Evolutionary conservation across 768 basidiomycete genomes (phyloP).

Genomic region (Hygrophorus pudorinus): DNA sequence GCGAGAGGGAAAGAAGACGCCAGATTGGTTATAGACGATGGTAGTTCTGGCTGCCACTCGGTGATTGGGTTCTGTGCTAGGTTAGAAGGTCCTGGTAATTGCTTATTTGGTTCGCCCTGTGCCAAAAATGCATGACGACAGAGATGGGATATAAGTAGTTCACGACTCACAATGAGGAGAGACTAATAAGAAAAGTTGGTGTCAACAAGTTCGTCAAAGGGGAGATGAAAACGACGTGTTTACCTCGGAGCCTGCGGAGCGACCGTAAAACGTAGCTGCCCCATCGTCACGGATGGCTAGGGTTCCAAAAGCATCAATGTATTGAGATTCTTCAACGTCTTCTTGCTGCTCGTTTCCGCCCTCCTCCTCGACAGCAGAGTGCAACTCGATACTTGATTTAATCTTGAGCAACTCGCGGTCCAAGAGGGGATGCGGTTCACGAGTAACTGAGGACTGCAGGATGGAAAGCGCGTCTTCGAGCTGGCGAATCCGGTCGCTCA

Average conservation of each 20-base stretch:
- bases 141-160: background rate
- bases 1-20: slow-evolving; percentile 37
- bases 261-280: slow-evolving; percentile 60
- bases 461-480: slow-evolving; percentile 60
- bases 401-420: slow-evolving; percentile 49
- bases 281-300: slow-evolving; percentile 62
- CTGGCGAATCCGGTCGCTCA: slow-evolving; percentile 63
- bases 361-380: slow-evolving; percentile 43
- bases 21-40: slow-evolving; percentile 12
- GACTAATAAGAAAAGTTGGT: slow-evolving; percentile 25
- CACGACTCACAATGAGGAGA: slow-evolving; percentile 40
- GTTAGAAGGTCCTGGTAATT: background rate
- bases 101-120: slow-evolving; percentile 26
- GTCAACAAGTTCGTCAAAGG: background rate
- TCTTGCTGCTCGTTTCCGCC: slow-evolving; percentile 13
- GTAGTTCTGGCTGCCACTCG: slow-evolving; percentile 5
- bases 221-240: slow-evolving; percentile 12
- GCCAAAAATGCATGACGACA: slow-evolving; percentile 2
- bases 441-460: slow-evolving; percentile 37
- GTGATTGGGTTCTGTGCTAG: background rate
- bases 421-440: slow-evolving; percentile 51
- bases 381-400: slow-evolving; percentile 61
- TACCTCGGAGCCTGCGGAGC: slow-evolving; percentile 67
- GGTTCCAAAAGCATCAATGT: slow-evolving; percentile 62
- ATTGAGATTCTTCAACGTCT: slow-evolving; percentile 34